Percentiles rank a stretch among this genome's conserved stretches.
These are phyloP conservation scores for Meyerozyma smithsonii DNA, from an alignment of 1,139 yeast genomes.

Conservation along the genomic window DNA sequence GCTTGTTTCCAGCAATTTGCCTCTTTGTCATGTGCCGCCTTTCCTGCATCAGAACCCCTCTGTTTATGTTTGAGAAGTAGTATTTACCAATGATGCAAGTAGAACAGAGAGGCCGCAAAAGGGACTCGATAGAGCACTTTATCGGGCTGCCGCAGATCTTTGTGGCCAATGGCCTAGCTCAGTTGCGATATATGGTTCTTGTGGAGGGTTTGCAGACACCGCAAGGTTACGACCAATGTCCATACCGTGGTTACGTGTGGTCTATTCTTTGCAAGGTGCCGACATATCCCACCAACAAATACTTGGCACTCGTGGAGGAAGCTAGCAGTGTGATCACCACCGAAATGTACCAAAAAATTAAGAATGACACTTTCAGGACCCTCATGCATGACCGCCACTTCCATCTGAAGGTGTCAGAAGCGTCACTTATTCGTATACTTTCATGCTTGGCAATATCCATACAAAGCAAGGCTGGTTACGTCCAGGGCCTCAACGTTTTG, in stretches of 20 bases:
- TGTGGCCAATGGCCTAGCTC: slow-evolving; percentile 67
- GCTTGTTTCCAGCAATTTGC: too few relatives aligned
- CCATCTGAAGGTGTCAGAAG: slow-evolving; percentile 64
- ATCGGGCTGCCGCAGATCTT: slow-evolving; percentile 58
- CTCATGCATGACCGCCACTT: slow-evolving; percentile 70
- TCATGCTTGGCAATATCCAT: slow-evolving; percentile 63
- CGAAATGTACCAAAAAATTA: slow-evolving; percentile 61
- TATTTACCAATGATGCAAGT: neutral
- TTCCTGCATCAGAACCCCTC: neutral
- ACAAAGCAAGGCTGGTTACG: slow-evolving; percentile 49
- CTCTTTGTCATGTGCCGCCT: too few relatives aligned
- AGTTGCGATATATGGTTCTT: slow-evolving; percentile 70
- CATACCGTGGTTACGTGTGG: slow-evolving; percentile 80
- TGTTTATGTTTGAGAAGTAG: neutral
- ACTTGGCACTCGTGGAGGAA: slow-evolving; percentile 48
- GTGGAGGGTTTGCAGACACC: slow-evolving; percentile 69
- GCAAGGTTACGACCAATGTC: slow-evolving; percentile 48
- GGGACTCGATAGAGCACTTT: slow-evolving; percentile 64
- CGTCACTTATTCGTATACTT: slow-evolving; percentile 60
- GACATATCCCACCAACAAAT: slow-evolving; percentile 50
- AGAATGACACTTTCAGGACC: slow-evolving; percentile 85
- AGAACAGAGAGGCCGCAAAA: slow-evolving; percentile 37
- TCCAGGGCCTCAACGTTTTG: slow-evolving; percentile 87
- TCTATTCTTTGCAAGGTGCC: slow-evolving; percentile 66
- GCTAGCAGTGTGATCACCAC: slow-evolving; percentile 47